phyloP scores from a whole-genome alignment of 352 stramenopile genomes.

The Globisporangium nunn region DNA sequence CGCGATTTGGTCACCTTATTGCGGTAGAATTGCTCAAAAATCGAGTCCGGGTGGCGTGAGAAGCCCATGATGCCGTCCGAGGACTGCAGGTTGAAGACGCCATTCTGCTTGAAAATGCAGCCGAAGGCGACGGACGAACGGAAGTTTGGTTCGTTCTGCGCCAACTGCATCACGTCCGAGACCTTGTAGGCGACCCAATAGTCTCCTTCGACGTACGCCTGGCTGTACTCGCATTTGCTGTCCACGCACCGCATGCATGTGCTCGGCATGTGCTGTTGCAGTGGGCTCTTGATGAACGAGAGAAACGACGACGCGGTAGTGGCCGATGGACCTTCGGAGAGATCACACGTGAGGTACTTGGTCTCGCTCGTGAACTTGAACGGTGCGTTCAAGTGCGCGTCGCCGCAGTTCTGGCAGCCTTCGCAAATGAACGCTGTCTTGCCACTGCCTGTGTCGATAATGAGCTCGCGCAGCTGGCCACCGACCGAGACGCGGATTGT shows the following conservation, averaged over 20 bases:
- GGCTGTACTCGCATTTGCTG: conserved; percentile 85
- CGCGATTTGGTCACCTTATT: conserved; percentile 72
- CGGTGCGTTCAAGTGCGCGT: conserved; percentile 74
- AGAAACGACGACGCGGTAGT: conserved; percentile 5
- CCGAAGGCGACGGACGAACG: conserved; percentile 83
- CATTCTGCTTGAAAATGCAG: conserved; percentile 90
- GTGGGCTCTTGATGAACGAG: background rate
- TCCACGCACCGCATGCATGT: conserved; percentile 25
- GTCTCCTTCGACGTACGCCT: conserved; percentile 92
- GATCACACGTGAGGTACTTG: conserved; percentile 40
- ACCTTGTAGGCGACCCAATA: conserved; percentile 90
- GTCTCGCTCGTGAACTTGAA: conserved; percentile 47
- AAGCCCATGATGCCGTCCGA: conserved; percentile 98
- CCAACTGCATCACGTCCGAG: conserved; percentile 60
- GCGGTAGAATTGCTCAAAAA: conserved; percentile 89
- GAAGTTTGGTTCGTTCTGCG: conserved; percentile 13
- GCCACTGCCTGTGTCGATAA: conserved; percentile 94
- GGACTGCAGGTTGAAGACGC: conserved; percentile 88
- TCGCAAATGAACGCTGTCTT: conserved; percentile 94
- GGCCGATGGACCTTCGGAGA: conserved; percentile 17
- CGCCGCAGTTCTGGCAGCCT: conserved; percentile 86
- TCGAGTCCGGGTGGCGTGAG: conserved; percentile 81
- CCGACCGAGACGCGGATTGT: conserved; percentile 63
- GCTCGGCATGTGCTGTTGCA: conserved; percentile 22
- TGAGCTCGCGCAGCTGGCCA: conserved; percentile 75